Evolutionary conservation across 768 basidiomycete genomes (phyloP), one percentile per base, ranked within the genome.

Genomic region (Suillus alpinus): DNA sequence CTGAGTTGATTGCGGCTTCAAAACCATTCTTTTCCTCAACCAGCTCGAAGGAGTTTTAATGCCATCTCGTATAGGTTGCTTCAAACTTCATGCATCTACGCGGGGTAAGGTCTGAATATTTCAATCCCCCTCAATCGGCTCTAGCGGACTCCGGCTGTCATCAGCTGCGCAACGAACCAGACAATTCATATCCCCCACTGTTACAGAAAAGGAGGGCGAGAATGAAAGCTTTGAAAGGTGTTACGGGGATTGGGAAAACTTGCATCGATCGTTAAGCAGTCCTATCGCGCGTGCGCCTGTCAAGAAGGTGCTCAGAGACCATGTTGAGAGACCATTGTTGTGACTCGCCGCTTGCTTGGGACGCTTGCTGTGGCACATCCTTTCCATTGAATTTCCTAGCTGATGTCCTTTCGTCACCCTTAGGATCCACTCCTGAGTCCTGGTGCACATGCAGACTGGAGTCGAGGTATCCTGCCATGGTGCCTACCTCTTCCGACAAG

Each of bases 51-150:
- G 82, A 41, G 71, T 83, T 84, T 34, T 8, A 34, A 1, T 8
- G 34, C 5, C 83, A 82, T 74, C 62, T 75, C 84, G 67, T 67
- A 83, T 84, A 78, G 77, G 77, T 76, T 65, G 69, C 65, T 50
- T 50, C 40, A 37, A n/a, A n/a, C n/a, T n/a, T n/a, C n/a, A n/a
- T 36, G 53, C 59, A 62, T 72, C 67, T 65, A 67, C 63, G 86
- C 84, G 85, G 86, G 85, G 81, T 80, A 87, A 88, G 86, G 85
- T 87, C 85, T 85, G 86, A 86, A 85, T 75, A 82, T 84, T 83
- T 72, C 67, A 82, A 75, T 83, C 83, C 82, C 81, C 81, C 80
- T 78, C 63, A 83, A n/a, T 79, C 67, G 83, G 74, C 80, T 75
- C 81, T 81, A 83, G 83, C 81, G 66, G 85, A 79, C 80, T 73